Evolutionary conservation across 164 flowering plant genomes (phyloP).

Genomic region (Vitis rupestris): DNA sequence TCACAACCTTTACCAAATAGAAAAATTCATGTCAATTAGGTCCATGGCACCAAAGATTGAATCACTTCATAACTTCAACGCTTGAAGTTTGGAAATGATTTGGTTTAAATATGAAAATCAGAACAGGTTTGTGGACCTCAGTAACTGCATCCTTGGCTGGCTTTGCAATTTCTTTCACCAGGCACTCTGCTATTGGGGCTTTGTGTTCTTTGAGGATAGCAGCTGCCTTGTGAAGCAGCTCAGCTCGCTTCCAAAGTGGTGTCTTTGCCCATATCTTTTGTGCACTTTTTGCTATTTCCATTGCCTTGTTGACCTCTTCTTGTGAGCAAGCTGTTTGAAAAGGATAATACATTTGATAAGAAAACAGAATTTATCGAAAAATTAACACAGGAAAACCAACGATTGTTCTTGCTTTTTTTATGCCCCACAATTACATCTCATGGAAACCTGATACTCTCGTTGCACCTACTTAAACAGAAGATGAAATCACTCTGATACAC

Average conservation of each 20-base stretch:
- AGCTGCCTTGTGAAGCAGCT: slow-evolving; percentile 96
- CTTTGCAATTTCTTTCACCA: slow-evolving; percentile 93
- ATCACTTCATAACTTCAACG: neutral
- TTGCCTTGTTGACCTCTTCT: slow-evolving; percentile 90
- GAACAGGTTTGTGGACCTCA: slow-evolving; percentile 50
- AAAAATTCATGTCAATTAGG: neutral
- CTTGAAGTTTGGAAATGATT: neutral
- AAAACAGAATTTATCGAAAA: neutral
- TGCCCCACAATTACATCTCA: neutral
- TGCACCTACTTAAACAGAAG: too few relatives aligned
- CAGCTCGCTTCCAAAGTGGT: slow-evolving; percentile 97
- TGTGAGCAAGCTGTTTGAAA: slow-evolving; percentile 79
- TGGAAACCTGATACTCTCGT: too few relatives aligned
- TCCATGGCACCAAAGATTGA: neutral
- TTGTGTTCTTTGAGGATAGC: slow-evolving; percentile 88
- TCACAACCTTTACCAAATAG: slow-evolving; percentile 65
- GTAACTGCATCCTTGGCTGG: slow-evolving; percentile 97
- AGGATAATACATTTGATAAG: neutral
- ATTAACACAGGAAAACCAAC: neutral
- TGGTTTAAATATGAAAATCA: neutral
- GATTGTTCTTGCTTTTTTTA: neutral
- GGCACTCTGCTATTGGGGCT: slow-evolving; percentile 88
- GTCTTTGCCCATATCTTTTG: slow-evolving; percentile 95
- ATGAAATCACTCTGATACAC: too few relatives aligned
- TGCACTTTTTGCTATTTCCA: slow-evolving; percentile 76